Evolutionary conservation across 2,329 filamentous ascomycete genomes (phyloP).

Genomic region (Botrytis byssoidea): DNA sequence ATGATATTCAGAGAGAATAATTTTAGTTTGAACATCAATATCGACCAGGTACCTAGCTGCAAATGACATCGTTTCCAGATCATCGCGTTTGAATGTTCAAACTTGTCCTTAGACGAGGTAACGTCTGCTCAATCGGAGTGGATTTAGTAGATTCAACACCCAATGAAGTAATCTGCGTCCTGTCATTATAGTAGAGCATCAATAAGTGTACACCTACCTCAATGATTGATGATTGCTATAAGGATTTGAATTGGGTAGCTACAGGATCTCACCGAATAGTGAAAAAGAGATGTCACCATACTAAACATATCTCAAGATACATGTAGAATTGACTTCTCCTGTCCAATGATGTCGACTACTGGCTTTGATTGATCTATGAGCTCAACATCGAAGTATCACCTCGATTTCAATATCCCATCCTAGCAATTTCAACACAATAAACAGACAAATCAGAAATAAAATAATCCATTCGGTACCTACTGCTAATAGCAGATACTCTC

Average conservation of each 20-base stretch:
- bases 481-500: neutral
- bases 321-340: neutral
- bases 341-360: neutral
- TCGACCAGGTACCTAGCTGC: neutral
- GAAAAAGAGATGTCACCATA: neutral
- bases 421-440: neutral
- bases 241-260: neutral
- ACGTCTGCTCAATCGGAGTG: neutral
- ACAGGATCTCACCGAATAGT: neutral
- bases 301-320: neutral
- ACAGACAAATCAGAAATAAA: neutral
- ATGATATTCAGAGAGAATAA: neutral
- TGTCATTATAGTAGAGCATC: neutral
- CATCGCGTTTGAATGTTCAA: neutral
- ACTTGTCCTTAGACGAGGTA: neutral
- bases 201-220: too few species aligned
- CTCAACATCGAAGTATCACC: neutral
- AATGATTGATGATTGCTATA: neutral
- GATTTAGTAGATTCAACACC: neutral
- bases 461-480: neutral
- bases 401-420: neutral
- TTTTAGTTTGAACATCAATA: neutral
- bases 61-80: neutral
- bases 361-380: neutral
- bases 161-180: neutral